Percentiles rank a stretch among this genome's conserved stretches.
These are phyloP conservation scores for Rhamnella rubrinervis DNA, from an alignment of 331 rosid species.

Conservation along the genomic window DNA sequence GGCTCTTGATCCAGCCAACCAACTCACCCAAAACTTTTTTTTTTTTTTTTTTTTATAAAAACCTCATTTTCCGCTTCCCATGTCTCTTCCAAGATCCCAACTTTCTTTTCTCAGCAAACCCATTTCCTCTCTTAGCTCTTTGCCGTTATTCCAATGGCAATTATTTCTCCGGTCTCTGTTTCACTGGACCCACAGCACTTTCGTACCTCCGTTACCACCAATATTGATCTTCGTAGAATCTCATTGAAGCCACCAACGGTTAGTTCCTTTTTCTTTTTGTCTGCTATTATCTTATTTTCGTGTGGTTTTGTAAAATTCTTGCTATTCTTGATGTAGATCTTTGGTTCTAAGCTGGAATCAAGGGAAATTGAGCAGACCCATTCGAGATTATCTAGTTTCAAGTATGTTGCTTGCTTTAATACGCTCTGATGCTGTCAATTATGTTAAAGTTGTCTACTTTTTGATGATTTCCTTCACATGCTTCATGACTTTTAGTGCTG, in stretches of 20 bases:
- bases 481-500: not conserved
- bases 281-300: not conserved
- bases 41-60: not conserved
- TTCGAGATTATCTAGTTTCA: constrained; percentile 34
- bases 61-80: constrained; percentile 1
- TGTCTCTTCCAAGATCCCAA: constrained; percentile 29
- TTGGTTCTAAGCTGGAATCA: constrained; percentile 35
- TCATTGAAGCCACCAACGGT: constrained; percentile 40
- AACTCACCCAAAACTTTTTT: constrained; percentile 23
- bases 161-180: constrained; percentile 39
- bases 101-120: not conserved
- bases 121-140: constrained; percentile 3
- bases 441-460: not conserved
- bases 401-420: constrained; percentile 35
- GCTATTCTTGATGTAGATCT: constrained; percentile 41
- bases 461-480: not conserved
- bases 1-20: constrained; percentile 48
- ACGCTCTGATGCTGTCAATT: not conserved
- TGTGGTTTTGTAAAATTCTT: constrained; percentile 5
- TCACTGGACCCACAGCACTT: constrained; percentile 34
- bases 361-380: constrained; percentile 42
- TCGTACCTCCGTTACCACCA: constrained; percentile 20
- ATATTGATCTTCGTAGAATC: constrained; percentile 12
- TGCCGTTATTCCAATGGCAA: constrained; percentile 55
- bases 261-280: constrained; percentile 2